Conservation (phyloP, 352 stramenopile genomes). For the Plasmopara viticola region DNA sequence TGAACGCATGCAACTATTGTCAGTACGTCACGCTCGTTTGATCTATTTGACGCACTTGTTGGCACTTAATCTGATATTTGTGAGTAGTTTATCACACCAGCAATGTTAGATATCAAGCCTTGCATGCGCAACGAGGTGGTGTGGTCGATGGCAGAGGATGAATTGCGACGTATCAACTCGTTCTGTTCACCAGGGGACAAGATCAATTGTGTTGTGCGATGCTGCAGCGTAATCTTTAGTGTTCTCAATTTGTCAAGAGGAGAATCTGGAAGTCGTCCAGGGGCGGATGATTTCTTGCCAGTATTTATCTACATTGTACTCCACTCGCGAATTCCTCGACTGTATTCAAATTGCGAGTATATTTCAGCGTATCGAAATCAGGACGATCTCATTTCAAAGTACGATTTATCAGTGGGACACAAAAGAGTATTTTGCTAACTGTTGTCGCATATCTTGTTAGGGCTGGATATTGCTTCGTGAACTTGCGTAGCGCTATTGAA, state of each 20-base stretch:
- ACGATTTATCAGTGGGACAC: background rate
- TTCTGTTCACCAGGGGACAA: conserved; percentile 85
- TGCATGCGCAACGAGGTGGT: conserved; percentile 88
- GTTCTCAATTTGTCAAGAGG: conserved; percentile 77
- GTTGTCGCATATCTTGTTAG: conserved; percentile 21
- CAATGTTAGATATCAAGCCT: conserved; percentile 88
- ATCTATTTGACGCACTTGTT: background rate
- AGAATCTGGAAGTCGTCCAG: conserved; percentile 55
- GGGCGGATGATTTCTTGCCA: conserved; percentile 88
- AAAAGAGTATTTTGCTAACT: background rate
- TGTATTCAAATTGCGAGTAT: conserved; percentile 89
- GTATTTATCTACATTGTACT: conserved; percentile 92
- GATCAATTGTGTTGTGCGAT: conserved; percentile 86
- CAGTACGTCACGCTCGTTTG: conserved; percentile 29
- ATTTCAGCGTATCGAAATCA: conserved; percentile 86
- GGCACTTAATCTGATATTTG: background rate
- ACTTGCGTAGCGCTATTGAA: conserved; percentile 85
- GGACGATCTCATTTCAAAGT: conserved; percentile 88
- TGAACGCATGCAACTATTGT: conserved; percentile 76
- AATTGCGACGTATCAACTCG: conserved; percentile 86
- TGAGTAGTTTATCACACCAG: conserved; percentile 47
- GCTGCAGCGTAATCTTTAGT: conserved; percentile 87
- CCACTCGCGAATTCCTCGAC: conserved; percentile 79
- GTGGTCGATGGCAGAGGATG: conserved; percentile 83
- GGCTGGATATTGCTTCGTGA: conserved; percentile 89